Conservation (phyloP, 2,329 filamentous ascomycete genomes). For the Neofusicoccum parvum region DNA sequence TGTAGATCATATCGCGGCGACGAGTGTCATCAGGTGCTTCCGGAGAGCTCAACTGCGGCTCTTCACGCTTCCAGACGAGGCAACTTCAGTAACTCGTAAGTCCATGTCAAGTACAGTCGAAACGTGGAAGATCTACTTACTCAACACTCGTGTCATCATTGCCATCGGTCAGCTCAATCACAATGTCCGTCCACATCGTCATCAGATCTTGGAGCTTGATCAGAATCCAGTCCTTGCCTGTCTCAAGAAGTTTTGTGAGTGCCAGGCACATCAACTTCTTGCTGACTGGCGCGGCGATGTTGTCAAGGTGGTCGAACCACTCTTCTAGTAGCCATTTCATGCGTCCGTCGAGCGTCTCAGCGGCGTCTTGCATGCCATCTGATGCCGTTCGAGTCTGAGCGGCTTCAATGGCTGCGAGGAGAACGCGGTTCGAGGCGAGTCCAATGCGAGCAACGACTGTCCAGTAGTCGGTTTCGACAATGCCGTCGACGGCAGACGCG, state of each 20-base stretch:
- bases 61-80: constrained; percentile 44
- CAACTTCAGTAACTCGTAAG: constrained; percentile 31
- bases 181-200: constrained; percentile 71
- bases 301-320: constrained; percentile 70
- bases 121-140: constrained; percentile 28
- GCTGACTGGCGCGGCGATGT: constrained; percentile 64
- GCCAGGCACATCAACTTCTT: constrained; percentile 74
- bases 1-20: constrained; percentile 53
- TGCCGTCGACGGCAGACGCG: constrained; percentile 69
- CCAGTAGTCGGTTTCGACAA: constrained; percentile 84
- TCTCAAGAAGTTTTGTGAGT: constrained; percentile 70
- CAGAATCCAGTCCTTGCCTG: constrained; percentile 61
- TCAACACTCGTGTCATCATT: constrained; percentile 48
- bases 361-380: constrained; percentile 27
- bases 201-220: constrained; percentile 71
- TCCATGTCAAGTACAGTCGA: background rate
- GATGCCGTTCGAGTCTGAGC: constrained; percentile 24
- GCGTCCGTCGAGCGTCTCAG: constrained; percentile 38
- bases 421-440: constrained; percentile 69
- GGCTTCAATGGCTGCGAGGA: constrained; percentile 58
- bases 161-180: constrained; percentile 67
- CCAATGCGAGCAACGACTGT: constrained; percentile 78
- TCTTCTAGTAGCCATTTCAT: constrained; percentile 56
- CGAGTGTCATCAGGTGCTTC: constrained; percentile 50
- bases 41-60: constrained; percentile 27